Conservation (phyloP, 108 stramenopile genomes). For the Cyclotella atomus region DNA sequence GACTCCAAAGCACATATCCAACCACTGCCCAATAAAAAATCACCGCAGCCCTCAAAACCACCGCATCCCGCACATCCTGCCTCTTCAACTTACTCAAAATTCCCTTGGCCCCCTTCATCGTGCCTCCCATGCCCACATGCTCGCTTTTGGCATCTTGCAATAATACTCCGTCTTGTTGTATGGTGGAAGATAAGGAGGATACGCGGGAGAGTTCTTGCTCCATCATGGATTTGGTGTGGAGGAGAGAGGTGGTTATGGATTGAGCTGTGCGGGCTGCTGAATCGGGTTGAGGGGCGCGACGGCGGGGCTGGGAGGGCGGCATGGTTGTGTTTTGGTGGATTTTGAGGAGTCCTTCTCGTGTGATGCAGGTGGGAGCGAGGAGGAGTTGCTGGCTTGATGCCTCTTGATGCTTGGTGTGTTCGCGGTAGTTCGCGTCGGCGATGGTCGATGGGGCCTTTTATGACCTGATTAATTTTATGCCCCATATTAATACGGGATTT, state of each 20-base stretch:
- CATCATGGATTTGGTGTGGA: conserved; percentile 45
- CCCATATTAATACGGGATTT: too few relatives aligned
- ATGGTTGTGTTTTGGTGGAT: not conserved
- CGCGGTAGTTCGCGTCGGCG: too few relatives aligned
- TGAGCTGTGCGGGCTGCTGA: conserved; percentile 44
- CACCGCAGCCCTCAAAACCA: conserved; percentile 37
- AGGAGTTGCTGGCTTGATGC: too few relatives aligned
- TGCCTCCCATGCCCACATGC: conserved; percentile 47
- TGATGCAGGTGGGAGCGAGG: too few relatives aligned
- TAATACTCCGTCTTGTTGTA: conserved; percentile 36
- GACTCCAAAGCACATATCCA: conserved; percentile 46
- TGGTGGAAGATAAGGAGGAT: conserved; percentile 26
- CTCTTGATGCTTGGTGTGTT: too few relatives aligned
- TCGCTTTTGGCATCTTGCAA: conserved; percentile 24
- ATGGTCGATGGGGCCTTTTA: too few relatives aligned
- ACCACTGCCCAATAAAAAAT: conserved; percentile 46
- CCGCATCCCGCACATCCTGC: conserved; percentile 47
- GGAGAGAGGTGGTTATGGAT: conserved; percentile 45
- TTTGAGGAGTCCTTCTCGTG: not conserved
- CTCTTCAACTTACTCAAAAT: conserved; percentile 28
- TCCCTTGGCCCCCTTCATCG: conserved; percentile 41
- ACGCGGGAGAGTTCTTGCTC: conserved; percentile 39
- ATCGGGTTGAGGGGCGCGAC: not conserved
- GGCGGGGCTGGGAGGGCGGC: not conserved
- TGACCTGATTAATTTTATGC: too few relatives aligned